Percentiles rank a stretch among this genome's conserved stretches.
These are phyloP conservation scores for Verruconis gallopava DNA, from an alignment of 2,329 filamentous ascomycete genomes.

Conservation along the genomic window DNA sequence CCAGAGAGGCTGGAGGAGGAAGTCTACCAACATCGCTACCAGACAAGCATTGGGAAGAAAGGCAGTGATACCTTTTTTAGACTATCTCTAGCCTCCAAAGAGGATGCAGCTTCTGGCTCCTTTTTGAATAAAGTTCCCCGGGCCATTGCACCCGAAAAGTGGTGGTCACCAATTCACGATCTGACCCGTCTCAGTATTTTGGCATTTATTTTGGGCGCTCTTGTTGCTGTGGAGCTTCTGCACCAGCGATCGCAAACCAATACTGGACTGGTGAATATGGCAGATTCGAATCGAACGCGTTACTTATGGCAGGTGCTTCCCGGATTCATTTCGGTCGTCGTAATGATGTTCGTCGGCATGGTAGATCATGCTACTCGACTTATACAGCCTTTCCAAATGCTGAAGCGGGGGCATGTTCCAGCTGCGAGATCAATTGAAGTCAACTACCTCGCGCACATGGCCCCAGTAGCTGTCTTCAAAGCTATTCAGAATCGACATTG, in stretches of 20 bases:
- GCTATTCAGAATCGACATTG: background rate
- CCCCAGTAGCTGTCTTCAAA: constrained; percentile 2
- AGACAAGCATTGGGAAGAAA: background rate
- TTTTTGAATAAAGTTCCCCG: background rate
- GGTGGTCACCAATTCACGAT: constrained; percentile 4
- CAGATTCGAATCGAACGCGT: background rate
- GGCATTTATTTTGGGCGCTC: background rate
- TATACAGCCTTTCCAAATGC: constrained; percentile 1
- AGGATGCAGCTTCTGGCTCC: background rate
- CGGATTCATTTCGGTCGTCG: background rate
- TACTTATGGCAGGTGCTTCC: background rate
- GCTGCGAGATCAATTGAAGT: constrained; percentile 2
- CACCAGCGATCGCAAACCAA: constrained; percentile 2
- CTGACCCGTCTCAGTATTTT: background rate
- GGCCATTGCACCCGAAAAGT: constrained; percentile 3
- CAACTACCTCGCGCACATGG: constrained; percentile 3
- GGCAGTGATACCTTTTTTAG: background rate
- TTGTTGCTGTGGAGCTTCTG: constrained; percentile 4
- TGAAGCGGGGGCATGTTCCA: background rate
- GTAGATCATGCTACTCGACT: constrained; percentile 1
- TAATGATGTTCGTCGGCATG: background rate
- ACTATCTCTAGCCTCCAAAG: background rate
- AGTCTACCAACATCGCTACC: background rate
- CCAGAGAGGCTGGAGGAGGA: background rate
- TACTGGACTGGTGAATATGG: background rate